Conservation (phyloP, 139 green algal species). For the Desmodesmus armatus region DNA sequence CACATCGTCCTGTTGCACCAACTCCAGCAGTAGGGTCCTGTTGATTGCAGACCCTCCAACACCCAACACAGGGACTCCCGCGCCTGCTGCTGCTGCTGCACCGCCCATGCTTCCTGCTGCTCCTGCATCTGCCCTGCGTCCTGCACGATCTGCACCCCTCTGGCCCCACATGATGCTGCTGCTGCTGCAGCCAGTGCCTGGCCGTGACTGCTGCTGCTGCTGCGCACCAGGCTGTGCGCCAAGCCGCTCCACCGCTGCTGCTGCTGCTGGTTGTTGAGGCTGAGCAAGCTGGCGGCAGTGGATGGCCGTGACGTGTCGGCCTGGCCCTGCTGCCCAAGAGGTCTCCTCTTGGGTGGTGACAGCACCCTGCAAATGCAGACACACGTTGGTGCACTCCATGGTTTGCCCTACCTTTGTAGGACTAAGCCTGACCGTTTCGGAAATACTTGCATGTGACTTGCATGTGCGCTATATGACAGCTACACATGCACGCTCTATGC, state of each 20-base stretch:
- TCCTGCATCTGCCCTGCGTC: neutral
- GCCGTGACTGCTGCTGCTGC: neutral
- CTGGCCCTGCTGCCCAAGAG: too few relatives aligned
- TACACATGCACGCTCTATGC: too few relatives aligned
- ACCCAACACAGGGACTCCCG: too few relatives aligned
- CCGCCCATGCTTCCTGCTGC: neutral
- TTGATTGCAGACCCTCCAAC: neutral
- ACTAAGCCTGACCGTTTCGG: too few relatives aligned
- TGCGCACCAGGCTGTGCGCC: neutral
- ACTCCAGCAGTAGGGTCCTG: slow-evolving; percentile 25
- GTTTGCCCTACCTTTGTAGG: too few relatives aligned
- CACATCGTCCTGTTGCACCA: slow-evolving; percentile 40
- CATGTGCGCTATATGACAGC: too few relatives aligned
- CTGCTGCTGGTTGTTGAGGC: neutral
- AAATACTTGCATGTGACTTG: too few relatives aligned
- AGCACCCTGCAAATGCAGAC: too few relatives aligned
- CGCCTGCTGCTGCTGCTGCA: neutral
- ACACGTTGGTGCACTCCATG: too few relatives aligned
- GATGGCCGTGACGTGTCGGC: too few relatives aligned
- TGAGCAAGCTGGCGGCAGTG: too few relatives aligned
- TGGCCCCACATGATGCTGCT: neutral
- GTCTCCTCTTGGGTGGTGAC: too few relatives aligned
- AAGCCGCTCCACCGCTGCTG: neutral
- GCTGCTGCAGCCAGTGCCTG: neutral
- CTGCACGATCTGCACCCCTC: neutral